Base-by-base conservation (phyloP, 2,329 filamentous ascomycete genomes). In the Aspergillus aculeatus region DNA sequence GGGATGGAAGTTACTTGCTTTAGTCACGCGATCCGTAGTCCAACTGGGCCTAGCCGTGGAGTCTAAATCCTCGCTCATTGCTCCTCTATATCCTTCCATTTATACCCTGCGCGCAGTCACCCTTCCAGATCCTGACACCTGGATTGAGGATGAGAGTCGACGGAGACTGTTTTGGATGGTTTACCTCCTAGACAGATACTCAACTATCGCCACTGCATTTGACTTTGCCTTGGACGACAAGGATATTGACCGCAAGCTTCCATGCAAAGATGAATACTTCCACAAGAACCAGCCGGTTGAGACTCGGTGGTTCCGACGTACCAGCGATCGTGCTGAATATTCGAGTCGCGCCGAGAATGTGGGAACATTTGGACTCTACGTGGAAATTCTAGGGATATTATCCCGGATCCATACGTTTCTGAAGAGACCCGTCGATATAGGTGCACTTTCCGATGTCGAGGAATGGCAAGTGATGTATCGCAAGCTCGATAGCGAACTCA, bases 131-230 rank as follows among this genome's bases (percentile, higher is more conserved):
- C 85, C 93, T 0, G 87, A 86, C 54, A 90, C 92, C 62, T 96
- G 93, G 75, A 89, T 96, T 58, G 92, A 96, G 71, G 93, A 96
- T 62, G 93, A 97, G 74, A 90, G 90, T 47, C 83, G 92, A 29
- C 84, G 93, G 29, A 83, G 93, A 26, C 80, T 96, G 1, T 96
- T 97, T 74, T 97, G 93, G 93, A 94, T 96, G 87, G 88, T 96
- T 11, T 97, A 96, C 71, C 78, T 96, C 12, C 82, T 97, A 5
- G 93, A 97, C 72, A 84, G 93, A 53, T 96, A 96, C 71, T 92
- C 92, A 0, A 96, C 92, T 0, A 88, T 96, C 58, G 89, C 92
- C 0, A 96, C 93, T 0, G 92, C 93, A 0, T 96, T 96, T 67
- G 92, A 96, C 67, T 96, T 96, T 72, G 91, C 91, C 0, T 78